These are phyloP conservation scores for Phytophthora podocarpi DNA, from an alignment of 352 stramenopile genomes.

Conservation along the genomic window DNA sequence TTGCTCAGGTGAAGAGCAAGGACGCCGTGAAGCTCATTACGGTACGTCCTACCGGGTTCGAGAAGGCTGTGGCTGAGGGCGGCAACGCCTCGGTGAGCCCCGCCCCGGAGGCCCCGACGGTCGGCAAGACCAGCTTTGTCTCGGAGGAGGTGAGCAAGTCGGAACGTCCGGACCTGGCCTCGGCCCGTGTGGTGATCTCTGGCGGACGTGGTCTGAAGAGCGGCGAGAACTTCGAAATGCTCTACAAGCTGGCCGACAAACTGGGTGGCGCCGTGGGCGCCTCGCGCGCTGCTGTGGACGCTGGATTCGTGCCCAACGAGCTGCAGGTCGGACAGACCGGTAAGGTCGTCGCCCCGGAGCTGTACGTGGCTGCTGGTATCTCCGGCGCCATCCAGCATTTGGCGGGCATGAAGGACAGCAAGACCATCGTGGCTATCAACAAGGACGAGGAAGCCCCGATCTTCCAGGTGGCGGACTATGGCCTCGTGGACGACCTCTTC, in stretches of 20 bases:
- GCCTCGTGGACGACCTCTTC: constrained; percentile 98
- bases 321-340: constrained; percentile 99
- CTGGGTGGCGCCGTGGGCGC: constrained; percentile 97
- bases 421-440: constrained; percentile 99
- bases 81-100: constrained; percentile 75
- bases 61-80: constrained; percentile 92
- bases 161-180: constrained; percentile 94
- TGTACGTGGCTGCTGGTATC: constrained; percentile 98
- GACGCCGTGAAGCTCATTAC: constrained; percentile 95
- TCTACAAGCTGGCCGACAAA: constrained; percentile 98
- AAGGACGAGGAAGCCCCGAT: constrained; percentile 99
- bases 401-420: constrained; percentile 99
- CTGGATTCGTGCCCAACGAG: constrained; percentile 98
- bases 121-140: constrained; percentile 90
- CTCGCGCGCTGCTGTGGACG: constrained; percentile 97
- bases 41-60: constrained; percentile 96
- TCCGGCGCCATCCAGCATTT: constrained; percentile 99
- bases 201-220: constrained; percentile 97
- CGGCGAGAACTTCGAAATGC: constrained; percentile 97
- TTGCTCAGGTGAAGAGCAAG: constrained; percentile 89
- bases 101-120: constrained; percentile 55
- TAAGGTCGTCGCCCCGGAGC: constrained; percentile 97
- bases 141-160: constrained; percentile 95
- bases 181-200: constrained; percentile 95
- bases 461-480: constrained; percentile 99